phyloP scores from a whole-genome alignment of 2,329 filamentous ascomycete species.

The Phaeoacremonium minimum region DNA sequence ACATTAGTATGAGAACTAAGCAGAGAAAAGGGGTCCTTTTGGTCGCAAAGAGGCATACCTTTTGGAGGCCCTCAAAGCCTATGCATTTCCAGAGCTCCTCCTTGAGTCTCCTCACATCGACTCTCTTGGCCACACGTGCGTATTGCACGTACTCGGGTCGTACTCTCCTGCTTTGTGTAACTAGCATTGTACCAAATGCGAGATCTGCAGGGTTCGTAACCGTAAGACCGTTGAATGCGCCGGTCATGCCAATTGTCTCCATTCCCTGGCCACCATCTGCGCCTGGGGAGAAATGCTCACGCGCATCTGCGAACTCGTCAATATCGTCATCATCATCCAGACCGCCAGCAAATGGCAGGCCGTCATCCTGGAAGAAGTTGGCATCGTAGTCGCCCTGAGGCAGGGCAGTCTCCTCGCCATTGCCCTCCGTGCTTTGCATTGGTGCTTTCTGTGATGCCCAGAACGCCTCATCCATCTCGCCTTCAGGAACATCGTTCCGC shows the following conservation, averaged over 20 bases:
- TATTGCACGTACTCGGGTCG: constrained; percentile 69
- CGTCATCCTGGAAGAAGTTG: constrained; percentile 94
- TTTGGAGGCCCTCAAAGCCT: constrained; percentile 45
- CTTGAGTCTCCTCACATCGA: constrained; percentile 64
- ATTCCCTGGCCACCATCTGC: constrained; percentile 42
- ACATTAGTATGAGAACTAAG: constrained; percentile 3
- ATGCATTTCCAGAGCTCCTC: constrained; percentile 69
- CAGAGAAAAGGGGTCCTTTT: no score
- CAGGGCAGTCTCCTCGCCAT: constrained; percentile 48
- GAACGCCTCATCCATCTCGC: constrained; percentile 91
- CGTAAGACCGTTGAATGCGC: constrained; percentile 38
- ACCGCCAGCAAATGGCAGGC: constrained; percentile 61
- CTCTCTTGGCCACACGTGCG: constrained; percentile 66
- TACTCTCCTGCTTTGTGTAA: constrained; percentile 59
- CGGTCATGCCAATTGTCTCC: constrained; percentile 41
- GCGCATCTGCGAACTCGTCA: constrained; percentile 72
- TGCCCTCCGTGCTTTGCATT: constrained; percentile 24
- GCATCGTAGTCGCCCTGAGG: constrained; percentile 85
- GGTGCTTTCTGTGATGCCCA: constrained; percentile 75
- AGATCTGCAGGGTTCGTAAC: constrained; percentile 36
- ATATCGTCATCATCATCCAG: constrained; percentile 64
- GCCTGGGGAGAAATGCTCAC: constrained; percentile 72
- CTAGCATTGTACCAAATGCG: constrained; percentile 62
- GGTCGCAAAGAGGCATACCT: constrained; percentile 30
- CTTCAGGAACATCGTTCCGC: constrained; percentile 54